These are phyloP conservation scores for Aspergillus novoparasiticus DNA, from an alignment of 2,329 filamentous ascomycete species.

Conservation along the genomic window DNA sequence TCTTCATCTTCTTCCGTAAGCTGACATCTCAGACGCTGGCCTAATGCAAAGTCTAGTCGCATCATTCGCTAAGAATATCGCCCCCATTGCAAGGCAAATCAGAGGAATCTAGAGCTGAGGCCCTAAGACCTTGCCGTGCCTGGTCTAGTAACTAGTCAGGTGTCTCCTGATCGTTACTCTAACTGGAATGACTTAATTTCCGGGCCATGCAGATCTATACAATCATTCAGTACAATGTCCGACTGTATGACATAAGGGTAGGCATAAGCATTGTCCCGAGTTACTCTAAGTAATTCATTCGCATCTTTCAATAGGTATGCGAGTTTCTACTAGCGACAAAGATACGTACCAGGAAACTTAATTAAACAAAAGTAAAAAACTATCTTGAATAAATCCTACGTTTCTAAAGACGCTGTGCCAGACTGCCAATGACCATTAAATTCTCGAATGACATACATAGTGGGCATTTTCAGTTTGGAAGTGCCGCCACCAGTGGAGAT, in stretches of 20 bases:
- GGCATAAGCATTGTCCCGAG: not conserved
- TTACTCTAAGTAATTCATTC: not conserved
- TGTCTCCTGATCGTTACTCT: conserved; percentile 4
- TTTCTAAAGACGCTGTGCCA: not conserved
- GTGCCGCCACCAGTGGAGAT: conserved; percentile 10
- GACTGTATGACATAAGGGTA: not conserved
- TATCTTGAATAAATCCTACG: not conserved
- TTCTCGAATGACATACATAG: not conserved
- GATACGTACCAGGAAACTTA: not conserved
- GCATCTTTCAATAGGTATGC: not conserved
- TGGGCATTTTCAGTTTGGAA: conserved; percentile 3
- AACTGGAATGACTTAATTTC: conserved; percentile 12
- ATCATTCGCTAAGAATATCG: no score
- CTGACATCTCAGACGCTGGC: not conserved
- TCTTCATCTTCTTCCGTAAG: not conserved
- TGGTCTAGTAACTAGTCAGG: not conserved
- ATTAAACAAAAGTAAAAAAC: not conserved
- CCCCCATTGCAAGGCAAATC: not conserved
- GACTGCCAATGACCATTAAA: not conserved
- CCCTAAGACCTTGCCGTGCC: not conserved
- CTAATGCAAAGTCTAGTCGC: not conserved
- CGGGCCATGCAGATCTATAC: conserved; percentile 14
- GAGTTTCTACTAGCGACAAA: not conserved
- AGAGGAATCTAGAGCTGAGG: not conserved
- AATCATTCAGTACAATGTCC: not conserved